These are phyloP conservation scores for Pseudopediastrum boryanum DNA, from an alignment of 139 green algal species.

Conservation along the genomic window DNA sequence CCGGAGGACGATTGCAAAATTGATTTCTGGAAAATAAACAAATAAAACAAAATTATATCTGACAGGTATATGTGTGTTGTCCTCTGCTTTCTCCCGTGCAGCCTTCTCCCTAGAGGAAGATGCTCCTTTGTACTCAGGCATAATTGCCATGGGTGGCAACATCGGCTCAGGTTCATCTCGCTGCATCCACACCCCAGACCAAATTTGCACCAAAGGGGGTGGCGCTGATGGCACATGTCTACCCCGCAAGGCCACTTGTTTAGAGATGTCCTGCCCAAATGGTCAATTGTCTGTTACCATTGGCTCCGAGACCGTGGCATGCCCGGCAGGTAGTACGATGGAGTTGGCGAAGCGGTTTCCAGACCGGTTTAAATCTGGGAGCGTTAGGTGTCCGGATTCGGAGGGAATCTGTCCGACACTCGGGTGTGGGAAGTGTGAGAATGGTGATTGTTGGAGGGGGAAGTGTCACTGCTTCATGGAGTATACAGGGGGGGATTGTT, in stretches of 20 bases:
- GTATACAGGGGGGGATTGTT: slow-evolving; percentile 22
- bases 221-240: slow-evolving; percentile 11
- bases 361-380: slow-evolving; percentile 8
- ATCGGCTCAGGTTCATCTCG: slow-evolving; percentile 8
- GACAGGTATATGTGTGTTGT: no score
- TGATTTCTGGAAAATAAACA: no score
- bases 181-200: slow-evolving; percentile 26
- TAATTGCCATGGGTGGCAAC: background rate
- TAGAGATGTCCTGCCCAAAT: background rate
- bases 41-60: no score
- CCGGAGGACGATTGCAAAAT: background rate
- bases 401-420: slow-evolving; percentile 18
- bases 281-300: background rate
- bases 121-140: background rate
- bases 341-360: slow-evolving; percentile 31
- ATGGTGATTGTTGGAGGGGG: slow-evolving; percentile 32
- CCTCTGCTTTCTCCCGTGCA: no score
- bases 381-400: background rate
- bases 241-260: background rate
- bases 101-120: slow-evolving; percentile 2
- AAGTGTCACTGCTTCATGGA: slow-evolving; percentile 27
- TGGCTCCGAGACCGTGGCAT: background rate
- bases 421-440: slow-evolving; percentile 9
- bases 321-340: slow-evolving; percentile 22
- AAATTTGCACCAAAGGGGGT: background rate